phyloP scores from a whole-genome alignment of 352 stramenopile genomes.

The Pythium scleroteichum region DNA sequence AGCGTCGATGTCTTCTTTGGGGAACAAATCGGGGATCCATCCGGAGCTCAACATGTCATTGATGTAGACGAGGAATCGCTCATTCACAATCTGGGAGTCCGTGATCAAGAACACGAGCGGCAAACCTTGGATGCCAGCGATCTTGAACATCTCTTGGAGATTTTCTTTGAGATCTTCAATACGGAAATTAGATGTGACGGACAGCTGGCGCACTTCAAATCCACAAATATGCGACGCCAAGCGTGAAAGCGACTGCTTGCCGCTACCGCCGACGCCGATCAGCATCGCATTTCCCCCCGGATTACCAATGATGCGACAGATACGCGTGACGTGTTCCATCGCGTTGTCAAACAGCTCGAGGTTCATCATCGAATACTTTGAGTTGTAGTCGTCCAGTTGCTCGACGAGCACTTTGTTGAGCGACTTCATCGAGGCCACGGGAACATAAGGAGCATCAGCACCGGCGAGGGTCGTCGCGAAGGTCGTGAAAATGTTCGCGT shows the following conservation, averaged over 20 bases:
- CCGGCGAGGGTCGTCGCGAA: conserved; percentile 86
- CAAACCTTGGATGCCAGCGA: conserved; percentile 92
- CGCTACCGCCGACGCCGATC: conserved; percentile 96
- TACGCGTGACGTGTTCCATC: conserved; percentile 96
- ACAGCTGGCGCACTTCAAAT: conserved; percentile 96
- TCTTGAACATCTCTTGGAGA: conserved; percentile 96
- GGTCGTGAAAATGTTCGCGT: conserved; percentile 94
- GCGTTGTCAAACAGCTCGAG: conserved; percentile 98
- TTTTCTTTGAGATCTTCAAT: conserved; percentile 98
- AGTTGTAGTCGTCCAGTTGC: conserved; percentile 96
- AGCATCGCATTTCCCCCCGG: conserved; percentile 97
- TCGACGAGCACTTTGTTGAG: conserved; percentile 91
- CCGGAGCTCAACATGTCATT: conserved; percentile 94
- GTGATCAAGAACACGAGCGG: conserved; percentile 97
- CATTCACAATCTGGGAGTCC: conserved; percentile 98
- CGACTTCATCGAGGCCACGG: conserved; percentile 77
- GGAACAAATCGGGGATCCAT: conserved; percentile 97
- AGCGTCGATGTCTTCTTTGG: conserved; percentile 96
- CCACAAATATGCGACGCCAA: conserved; percentile 96
- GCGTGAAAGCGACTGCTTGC: conserved; percentile 96
- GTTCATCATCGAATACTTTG: conserved; percentile 98
- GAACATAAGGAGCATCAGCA: conserved; percentile 70
- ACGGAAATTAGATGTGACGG: conserved; percentile 95
- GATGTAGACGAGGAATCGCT: conserved; percentile 98
- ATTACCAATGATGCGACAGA: conserved; percentile 96